phyloP scores from a whole-genome alignment of 2,329 filamentous ascomycete genomes.

The Huntiella moniliformis region DNA sequence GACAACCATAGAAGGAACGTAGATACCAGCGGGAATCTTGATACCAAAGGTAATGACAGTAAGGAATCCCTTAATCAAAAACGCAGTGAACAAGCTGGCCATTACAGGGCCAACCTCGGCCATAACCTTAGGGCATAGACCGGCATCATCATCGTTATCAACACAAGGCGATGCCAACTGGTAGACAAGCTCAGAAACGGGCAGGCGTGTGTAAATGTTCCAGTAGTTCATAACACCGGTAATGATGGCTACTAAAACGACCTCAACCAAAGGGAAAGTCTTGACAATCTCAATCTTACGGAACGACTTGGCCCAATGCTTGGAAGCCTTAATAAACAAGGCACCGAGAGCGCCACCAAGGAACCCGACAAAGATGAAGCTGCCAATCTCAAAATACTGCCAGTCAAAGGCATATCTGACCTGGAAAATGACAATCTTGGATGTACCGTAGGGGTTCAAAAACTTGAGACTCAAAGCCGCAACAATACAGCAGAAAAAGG shows the following conservation, averaged over 20 bases:
- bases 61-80: conserved; percentile 74
- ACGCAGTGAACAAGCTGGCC: conserved; percentile 51
- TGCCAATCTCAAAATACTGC: conserved; percentile 77
- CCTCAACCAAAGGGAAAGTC: conserved; percentile 65
- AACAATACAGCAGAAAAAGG: conserved; percentile 94
- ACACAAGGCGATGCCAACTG: conserved; percentile 82
- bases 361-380: conserved; percentile 71
- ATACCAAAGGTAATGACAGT: conserved; percentile 89
- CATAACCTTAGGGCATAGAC: conserved; percentile 53
- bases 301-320: conserved; percentile 77
- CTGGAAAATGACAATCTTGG: conserved; percentile 93
- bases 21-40: conserved; percentile 91
- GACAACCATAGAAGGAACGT: conserved; percentile 96
- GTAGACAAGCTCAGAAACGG: conserved; percentile 77
- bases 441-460: conserved; percentile 84
- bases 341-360: conserved; percentile 73
- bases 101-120: conserved; percentile 69
- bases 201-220: conserved; percentile 76
- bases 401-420: conserved; percentile 81
- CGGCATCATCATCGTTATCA: conserved; percentile 41
- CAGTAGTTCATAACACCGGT: conserved; percentile 81
- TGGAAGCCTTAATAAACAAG: conserved; percentile 89
- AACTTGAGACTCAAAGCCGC: conserved; percentile 87
- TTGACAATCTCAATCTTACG: conserved; percentile 67
- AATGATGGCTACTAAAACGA: conserved; percentile 66